Evolutionary conservation across 75 land plant genomes (phyloP).

Genomic region (Pinus tabuliformis): DNA sequence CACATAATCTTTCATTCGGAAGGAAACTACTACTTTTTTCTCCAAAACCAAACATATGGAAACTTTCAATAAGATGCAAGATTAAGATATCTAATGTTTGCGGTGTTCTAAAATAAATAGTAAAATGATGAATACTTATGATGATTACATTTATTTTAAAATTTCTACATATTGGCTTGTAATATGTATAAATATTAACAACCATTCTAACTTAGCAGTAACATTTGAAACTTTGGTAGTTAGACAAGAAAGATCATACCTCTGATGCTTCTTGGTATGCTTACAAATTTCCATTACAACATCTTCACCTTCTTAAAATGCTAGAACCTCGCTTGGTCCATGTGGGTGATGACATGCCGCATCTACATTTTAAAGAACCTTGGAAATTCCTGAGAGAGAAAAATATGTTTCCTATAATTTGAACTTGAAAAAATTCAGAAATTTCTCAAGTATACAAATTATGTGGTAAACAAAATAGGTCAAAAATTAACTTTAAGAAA

Average conservation of each 20-base stretch:
- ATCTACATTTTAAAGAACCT: conserved; percentile 31
- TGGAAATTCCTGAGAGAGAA: no score
- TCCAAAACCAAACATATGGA: no score
- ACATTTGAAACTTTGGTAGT: background rate
- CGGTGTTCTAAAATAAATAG: no score
- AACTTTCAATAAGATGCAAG: no score
- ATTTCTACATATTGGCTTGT: background rate
- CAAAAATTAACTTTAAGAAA: no score
- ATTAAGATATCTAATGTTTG: no score
- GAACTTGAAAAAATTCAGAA: no score
- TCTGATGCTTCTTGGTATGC: conserved; percentile 79
- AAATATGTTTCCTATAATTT: no score
- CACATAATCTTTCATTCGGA: background rate
- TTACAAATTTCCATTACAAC: conserved; percentile 78
- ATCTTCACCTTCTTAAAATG: conserved; percentile 76
- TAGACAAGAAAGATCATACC: conserved; percentile 24
- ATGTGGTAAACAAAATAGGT: no score
- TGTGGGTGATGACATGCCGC: conserved; percentile 75
- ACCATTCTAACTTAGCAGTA: background rate
- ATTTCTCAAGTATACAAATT: no score
- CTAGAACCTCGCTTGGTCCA: conserved; percentile 75
- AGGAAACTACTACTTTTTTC: no score
- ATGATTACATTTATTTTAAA: background rate
- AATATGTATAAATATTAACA: background rate
- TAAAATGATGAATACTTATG: no score